Conservation (phyloP, 495 filamentous ascomycete genomes). For the Penicillium samsonianum region DNA sequence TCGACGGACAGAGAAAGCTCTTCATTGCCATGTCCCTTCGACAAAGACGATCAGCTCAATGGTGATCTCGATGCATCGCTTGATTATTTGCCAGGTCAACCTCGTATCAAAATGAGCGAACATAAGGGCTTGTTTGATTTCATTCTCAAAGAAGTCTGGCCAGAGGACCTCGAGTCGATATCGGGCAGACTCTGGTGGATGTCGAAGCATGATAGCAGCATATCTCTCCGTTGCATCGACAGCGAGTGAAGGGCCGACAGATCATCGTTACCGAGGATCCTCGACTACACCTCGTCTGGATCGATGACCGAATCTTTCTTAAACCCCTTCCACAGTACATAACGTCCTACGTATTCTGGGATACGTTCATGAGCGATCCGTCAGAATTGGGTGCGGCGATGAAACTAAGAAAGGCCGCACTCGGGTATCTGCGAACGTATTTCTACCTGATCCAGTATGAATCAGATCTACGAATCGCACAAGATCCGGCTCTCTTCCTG, state of each 20-base stretch:
- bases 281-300: conserved; percentile 59
- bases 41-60: conserved; percentile 15
- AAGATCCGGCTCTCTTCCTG: not conserved
- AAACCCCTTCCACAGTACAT: conserved; percentile 15
- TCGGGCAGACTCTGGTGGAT: conserved; percentile 37
- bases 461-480: conserved; percentile 13
- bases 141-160: conserved; percentile 12
- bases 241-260: conserved; percentile 42
- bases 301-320: conserved; percentile 26
- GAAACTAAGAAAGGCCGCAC: conserved; percentile 11
- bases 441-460: conserved; percentile 13
- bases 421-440: conserved; percentile 17
- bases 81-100: conserved; percentile 13
- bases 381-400: not conserved
- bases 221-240: conserved; percentile 41
- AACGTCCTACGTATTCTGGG: conserved; percentile 10
- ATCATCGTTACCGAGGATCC: conserved; percentile 52
- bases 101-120: conserved; percentile 6
- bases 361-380: not conserved
- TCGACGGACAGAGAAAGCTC: conserved; percentile 1
- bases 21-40: conserved; percentile 10
- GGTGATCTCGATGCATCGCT: conserved; percentile 11
- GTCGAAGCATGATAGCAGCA: conserved; percentile 26
- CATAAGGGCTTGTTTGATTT: conserved; percentile 10
- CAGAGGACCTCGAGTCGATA: conserved; percentile 16